Conservation (phyloP, 2,329 filamentous ascomycete genomes). For the Rasamsonia emersonii region DNA sequence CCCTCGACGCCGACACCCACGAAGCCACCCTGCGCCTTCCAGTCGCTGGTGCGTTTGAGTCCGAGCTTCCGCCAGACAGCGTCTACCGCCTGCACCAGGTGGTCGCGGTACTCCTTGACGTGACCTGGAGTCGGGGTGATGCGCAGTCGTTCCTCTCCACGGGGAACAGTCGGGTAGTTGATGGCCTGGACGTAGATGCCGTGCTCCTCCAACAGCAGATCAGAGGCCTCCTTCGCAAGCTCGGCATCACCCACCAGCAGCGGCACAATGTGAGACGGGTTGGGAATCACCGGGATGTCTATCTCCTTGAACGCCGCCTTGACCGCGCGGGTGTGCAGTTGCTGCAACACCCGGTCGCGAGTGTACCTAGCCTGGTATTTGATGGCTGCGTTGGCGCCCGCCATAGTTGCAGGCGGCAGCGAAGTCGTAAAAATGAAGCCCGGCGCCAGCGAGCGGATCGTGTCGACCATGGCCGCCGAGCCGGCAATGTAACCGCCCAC, state of each 20-base stretch:
- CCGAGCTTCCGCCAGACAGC: conserved; percentile 79
- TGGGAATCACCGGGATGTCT: conserved; percentile 94
- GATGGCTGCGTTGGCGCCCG: conserved; percentile 81
- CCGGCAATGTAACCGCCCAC: conserved; percentile 97
- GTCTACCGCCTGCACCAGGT: conserved; percentile 76
- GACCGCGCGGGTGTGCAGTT: conserved; percentile 90
- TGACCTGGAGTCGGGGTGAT: conserved; percentile 96
- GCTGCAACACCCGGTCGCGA: conserved; percentile 83
- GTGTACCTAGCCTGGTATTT: conserved; percentile 83
- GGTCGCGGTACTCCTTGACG: conserved; percentile 70
- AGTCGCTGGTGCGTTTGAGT: conserved; percentile 88
- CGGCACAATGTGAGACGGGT: conserved; percentile 93
- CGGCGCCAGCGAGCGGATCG: conserved; percentile 85
- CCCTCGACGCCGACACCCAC: conserved; percentile 78
- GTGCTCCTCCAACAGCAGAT: conserved; percentile 82
- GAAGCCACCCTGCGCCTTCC: conserved; percentile 85
- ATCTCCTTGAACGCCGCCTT: conserved; percentile 71
- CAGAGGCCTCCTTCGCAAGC: conserved; percentile 82
- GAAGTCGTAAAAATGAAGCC: conserved; percentile 99
- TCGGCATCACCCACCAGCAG: conserved; percentile 91
- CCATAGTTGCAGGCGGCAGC: conserved; percentile 92
- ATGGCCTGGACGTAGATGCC: conserved; percentile 97
- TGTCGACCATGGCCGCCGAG: conserved; percentile 76
- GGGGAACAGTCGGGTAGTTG: conserved; percentile 96
- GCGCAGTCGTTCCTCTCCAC: conserved; percentile 92